These are phyloP conservation scores for Mrakia frigida DNA, from an alignment of 768 basidiomycete species.

Conservation along the genomic window DNA sequence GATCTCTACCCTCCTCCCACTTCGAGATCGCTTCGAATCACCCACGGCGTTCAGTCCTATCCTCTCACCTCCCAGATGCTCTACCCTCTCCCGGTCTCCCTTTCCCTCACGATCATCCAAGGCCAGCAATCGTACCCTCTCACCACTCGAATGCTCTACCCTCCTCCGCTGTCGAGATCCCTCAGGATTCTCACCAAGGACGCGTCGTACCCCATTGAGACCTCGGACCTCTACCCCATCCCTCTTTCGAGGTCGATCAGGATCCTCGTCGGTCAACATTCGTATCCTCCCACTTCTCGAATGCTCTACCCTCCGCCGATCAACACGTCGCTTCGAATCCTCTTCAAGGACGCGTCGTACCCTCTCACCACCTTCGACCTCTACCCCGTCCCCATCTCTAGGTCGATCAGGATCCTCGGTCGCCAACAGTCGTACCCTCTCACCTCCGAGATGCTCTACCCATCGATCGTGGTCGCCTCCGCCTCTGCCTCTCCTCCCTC, in stretches of 20 bases:
- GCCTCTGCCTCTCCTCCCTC: not conserved
- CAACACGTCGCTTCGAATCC: not conserved
- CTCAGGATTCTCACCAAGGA: not conserved
- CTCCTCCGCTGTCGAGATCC: not conserved
- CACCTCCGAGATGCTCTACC: constrained; percentile 11
- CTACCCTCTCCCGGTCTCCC: not conserved
- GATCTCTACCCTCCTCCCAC: not conserved
- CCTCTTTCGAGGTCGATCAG: not conserved
- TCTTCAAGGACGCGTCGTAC: not conserved
- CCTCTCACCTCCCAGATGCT: not conserved
- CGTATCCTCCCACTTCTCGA: not conserved
- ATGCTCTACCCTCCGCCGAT: not conserved
- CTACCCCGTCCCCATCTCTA: not conserved
- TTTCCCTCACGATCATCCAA: not conserved
- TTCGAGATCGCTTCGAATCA: not conserved
- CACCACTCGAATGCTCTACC: constrained; percentile 3
- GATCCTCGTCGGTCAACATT: not conserved
- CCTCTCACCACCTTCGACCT: not conserved
- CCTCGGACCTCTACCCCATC: not conserved
- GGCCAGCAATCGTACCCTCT: not conserved
- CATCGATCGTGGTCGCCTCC: not conserved
- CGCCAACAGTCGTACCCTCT: not conserved
- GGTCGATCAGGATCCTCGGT: not conserved
- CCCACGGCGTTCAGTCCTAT: not conserved
- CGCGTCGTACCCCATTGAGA: not conserved